Base-by-base conservation (phyloP, 345 rosid genomes). In the Excoecaria agallocha region DNA sequence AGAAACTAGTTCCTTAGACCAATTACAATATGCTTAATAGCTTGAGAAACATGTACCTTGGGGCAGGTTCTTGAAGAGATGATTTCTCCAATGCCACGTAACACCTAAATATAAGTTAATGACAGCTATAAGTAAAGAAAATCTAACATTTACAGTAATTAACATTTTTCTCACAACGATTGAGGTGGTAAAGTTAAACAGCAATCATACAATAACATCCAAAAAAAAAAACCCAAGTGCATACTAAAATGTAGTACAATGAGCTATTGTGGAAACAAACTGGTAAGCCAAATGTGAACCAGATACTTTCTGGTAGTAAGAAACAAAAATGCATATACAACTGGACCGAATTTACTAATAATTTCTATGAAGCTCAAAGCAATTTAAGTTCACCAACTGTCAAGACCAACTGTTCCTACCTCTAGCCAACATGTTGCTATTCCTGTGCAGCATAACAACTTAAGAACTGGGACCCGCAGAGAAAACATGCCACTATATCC, bases 81-180 rank as follows among this genome's bases (percentile, higher is more conserved):
- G 37, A 82, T 86, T 89, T 94, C 98, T 58, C 97, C 98, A 77
- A 90, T 82, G 76, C 96, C 94, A 77, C 88, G 94, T 79, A 94
- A 83, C 66, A 94, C 98, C 98, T 92, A 63, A 43, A 25, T 62
- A 57, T 50, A 58, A 10, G 46, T 64, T 54, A 65, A 62, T 72
- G 22, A 41, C 6, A 56, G 38, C 8, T n/a, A 12, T 5, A 12
- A 20, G 13, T 12, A n/a, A 35, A 2, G 15, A 16, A 58, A 45
- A 60, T 10, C 19, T 59, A 4, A 25, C 12, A 46, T 19, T 24
- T 17, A 7, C 1, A n/a, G 22, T 54, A 54, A 49, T 0, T 11
- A 62, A 30, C 68, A 73, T 30, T 7, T 5, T 50, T 15, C 38
- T 41, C 5, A 3, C 46, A 56, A 60, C 24, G 30, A 48, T 46